Conservation (phyloP, 1,139 yeast genomes). For the Pichia sp. region DNA sequence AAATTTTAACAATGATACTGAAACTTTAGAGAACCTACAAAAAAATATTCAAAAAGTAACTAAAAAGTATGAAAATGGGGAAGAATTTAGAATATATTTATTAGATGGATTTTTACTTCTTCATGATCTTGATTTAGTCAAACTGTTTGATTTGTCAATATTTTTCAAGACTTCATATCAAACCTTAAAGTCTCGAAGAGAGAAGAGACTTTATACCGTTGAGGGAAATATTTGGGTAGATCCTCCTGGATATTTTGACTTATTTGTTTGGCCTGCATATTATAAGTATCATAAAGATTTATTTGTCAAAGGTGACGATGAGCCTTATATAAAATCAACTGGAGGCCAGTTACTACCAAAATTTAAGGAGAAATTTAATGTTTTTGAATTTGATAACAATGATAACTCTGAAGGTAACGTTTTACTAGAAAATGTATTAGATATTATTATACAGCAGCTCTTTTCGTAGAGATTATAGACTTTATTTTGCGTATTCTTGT, state of each 20-base stretch:
- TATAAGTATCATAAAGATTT: conserved; percentile 52
- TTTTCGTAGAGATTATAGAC: too few species aligned
- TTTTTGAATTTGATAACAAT: conserved; percentile 16
- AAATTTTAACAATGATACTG: conserved; percentile 6
- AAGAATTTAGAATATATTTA: conserved; percentile 38
- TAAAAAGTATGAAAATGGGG: background rate
- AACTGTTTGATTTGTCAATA: conserved; percentile 51
- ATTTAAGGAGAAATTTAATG: conserved; percentile 6
- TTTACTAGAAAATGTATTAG: conserved; percentile 3
- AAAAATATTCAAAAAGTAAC: background rate
- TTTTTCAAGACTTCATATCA: conserved; percentile 61
- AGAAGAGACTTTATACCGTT: conserved; percentile 65
- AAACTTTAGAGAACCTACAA: background rate
- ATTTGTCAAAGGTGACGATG: conserved; percentile 47
- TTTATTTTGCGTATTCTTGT: too few species aligned
- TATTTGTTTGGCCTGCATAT: conserved; percentile 86
- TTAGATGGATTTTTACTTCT: conserved; percentile 88
- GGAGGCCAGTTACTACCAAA: conserved; percentile 24
- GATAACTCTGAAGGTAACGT: conserved; percentile 9
- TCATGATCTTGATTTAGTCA: conserved; percentile 45
- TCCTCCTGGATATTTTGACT: conserved; percentile 85
- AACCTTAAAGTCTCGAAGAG: conserved; percentile 61
- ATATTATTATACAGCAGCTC: background rate
- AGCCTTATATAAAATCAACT: conserved; percentile 32
- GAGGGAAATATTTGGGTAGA: conserved; percentile 87